A percentile compares a stretch with the other conserved stretches of the same genome.
These are phyloP conservation scores for Leishmania tropica DNA, from an alignment of 208 protist genomes.

Conservation along the genomic window DNA sequence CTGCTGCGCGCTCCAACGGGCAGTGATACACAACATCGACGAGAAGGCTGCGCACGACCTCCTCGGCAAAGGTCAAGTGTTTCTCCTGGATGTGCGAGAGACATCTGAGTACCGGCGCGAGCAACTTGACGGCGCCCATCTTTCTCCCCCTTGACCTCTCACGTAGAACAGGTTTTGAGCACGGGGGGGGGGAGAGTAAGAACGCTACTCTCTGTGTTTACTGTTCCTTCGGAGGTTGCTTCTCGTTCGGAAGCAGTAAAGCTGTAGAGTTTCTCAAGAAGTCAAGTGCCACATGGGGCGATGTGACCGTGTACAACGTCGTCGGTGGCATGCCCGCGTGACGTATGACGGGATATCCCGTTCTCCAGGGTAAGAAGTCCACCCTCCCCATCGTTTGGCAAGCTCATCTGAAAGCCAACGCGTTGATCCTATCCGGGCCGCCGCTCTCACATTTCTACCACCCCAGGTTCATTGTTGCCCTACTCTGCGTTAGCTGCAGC, in stretches of 20 bases:
- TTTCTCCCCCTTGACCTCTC: slow-evolving; percentile 36
- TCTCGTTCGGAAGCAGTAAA: slow-evolving; percentile 16
- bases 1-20: not conserved
- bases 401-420: slow-evolving; percentile 53
- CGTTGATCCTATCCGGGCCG: slow-evolving; percentile 38
- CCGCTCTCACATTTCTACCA: slow-evolving; percentile 38
- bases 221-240: slow-evolving; percentile 50
- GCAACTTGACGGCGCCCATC: slow-evolving; percentile 40
- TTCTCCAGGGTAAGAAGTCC: slow-evolving; percentile 42
- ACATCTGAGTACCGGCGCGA: slow-evolving; percentile 43
- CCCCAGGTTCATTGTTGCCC: slow-evolving; percentile 37
- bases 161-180: slow-evolving; percentile 33
- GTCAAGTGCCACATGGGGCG: slow-evolving; percentile 3
- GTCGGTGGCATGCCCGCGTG: slow-evolving; percentile 50
- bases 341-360: slow-evolving; percentile 27
- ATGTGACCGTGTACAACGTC: slow-evolving; percentile 42
- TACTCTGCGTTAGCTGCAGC: slow-evolving; percentile 44
- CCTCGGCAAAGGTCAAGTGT: slow-evolving; percentile 31
- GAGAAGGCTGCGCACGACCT: slow-evolving; percentile 24
- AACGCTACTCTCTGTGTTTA: slow-evolving; percentile 32
- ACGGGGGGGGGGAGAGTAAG: slow-evolving; percentile 12
- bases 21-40: slow-evolving; percentile 29
- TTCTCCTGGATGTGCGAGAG: slow-evolving; percentile 53
- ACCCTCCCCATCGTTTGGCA: slow-evolving; percentile 52
- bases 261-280: slow-evolving; percentile 23